A percentile compares a stretch with the other conserved stretches of the same genome.
These are phyloP conservation scores for Phytopythium montanum DNA, from an alignment of 352 stramenopile species.

Conservation along the genomic window DNA sequence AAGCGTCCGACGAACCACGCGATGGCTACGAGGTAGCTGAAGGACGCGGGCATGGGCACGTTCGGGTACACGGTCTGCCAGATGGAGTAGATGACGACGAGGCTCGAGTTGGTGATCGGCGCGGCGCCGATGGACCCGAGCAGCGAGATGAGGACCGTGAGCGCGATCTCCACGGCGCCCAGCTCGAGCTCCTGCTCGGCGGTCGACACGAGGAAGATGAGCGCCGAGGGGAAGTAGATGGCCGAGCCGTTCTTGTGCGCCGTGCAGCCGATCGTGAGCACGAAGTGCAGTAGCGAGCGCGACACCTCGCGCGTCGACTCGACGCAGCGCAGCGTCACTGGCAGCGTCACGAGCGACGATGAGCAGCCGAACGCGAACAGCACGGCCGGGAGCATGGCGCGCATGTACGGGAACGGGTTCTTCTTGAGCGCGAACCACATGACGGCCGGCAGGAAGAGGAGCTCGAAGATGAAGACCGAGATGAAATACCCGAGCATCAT, in stretches of 20 bases:
- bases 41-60: constrained; percentile 48
- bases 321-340: constrained; percentile 65
- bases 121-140: constrained; percentile 57
- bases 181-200: constrained; percentile 30
- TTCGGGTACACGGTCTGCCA: constrained; percentile 65
- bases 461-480: constrained; percentile 41
- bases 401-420: constrained; percentile 62
- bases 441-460: constrained; percentile 53
- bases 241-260: constrained; percentile 78
- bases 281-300: constrained; percentile 50
- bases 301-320: constrained; percentile 58
- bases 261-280: constrained; percentile 65
- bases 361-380: constrained; percentile 66
- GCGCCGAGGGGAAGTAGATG: constrained; percentile 65
- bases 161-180: constrained; percentile 37
- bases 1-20: constrained; percentile 71
- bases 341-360: constrained; percentile 65
- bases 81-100: constrained; percentile 77
- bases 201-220: constrained; percentile 67
- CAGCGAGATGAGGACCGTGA: constrained; percentile 61
- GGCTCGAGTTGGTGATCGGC: constrained; percentile 61
- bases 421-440: constrained; percentile 38
- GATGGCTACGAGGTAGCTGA: constrained; percentile 73
- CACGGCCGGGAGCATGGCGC: constrained; percentile 51
- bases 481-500: constrained; percentile 53